Evolutionary conservation across 345 rosid genomes (phyloP).

Genomic region (Microcos paniculata): DNA sequence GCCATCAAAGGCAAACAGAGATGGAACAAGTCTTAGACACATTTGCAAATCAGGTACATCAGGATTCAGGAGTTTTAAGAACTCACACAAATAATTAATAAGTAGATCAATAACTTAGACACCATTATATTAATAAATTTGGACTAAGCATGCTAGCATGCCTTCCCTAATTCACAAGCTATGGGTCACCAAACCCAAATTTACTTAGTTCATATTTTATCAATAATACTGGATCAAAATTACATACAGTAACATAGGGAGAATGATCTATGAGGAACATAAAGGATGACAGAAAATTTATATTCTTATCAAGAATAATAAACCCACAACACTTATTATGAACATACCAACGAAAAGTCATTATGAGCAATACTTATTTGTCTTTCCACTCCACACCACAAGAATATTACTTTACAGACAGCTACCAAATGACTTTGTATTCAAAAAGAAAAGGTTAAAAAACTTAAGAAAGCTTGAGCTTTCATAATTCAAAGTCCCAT

Average conservation of each 20-base stretch:
- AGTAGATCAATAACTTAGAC: background rate
- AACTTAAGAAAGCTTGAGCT: background rate
- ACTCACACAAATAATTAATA: background rate
- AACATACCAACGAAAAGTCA: no score
- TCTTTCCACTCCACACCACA: background rate
- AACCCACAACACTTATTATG: no score
- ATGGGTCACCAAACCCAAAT: background rate
- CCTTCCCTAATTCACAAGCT: background rate
- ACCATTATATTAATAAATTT: background rate
- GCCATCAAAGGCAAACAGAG: background rate
- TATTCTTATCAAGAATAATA: background rate
- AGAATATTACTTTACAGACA: background rate
- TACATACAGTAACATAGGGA: background rate
- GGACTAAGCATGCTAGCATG: background rate
- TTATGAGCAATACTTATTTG: background rate
- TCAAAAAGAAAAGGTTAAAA: conserved; percentile 3
- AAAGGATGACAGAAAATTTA: background rate
- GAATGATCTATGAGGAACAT: background rate
- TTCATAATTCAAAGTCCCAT: background rate
- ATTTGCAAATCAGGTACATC: background rate
- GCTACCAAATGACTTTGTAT: background rate
- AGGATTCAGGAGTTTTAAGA: background rate
- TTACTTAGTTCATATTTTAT: background rate
- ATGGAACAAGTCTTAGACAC: background rate
- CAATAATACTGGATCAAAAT: background rate